Evolutionary conservation across 2,329 filamentous ascomycete genomes (phyloP), one percentile per base, ranked within the genome.

Genomic region (Hymenoscyphus occultus): DNA sequence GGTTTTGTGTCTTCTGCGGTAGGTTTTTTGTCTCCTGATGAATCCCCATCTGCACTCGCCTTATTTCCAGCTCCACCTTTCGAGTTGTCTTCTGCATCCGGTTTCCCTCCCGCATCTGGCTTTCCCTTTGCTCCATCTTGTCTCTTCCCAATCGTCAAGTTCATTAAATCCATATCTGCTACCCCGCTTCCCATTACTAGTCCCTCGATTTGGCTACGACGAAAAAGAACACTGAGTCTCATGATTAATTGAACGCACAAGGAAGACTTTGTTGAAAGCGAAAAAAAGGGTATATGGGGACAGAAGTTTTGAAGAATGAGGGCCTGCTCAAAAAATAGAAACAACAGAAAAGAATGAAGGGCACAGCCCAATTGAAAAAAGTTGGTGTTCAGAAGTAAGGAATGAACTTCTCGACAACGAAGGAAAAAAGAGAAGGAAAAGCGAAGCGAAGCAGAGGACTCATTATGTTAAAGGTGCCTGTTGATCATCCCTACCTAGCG

Each of bases 291-390:
- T 35, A 31, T 58, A 58, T 14, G 35, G 16, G 56, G 32, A 58
- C 31, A 35, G 35, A 58, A 58, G n/a, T n/a, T n/a, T 39, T 58
- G n/a, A 16, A 51, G 32, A 58, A 39, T 35, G 56, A 35, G 56
- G 28, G n/a, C 56, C 56, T n/a, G 56, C 56, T 39, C 56, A 14
- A 58, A n/a, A 31, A 39, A 58, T 58, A 39, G 56, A 58, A 58
- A n/a, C 13, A 58, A 58, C 35, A 39, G 56, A 58, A 58, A 58
- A 35, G 56, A 58, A 58, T 39, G 48, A 54, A 54, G 22, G 56
- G 56, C 9, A 13, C 56, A 58, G 56, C 56, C 56, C 56, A 12
- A 28, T 22, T 58, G 56, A 58, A 10, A 51, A 39, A 16, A 35
- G 28, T 39, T 35, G n/a, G 28, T n/a, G 31, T 58, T 10, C 14